These are phyloP conservation scores for Bullera alba DNA, from an alignment of 768 basidiomycete genomes.

Conservation along the genomic window DNA sequence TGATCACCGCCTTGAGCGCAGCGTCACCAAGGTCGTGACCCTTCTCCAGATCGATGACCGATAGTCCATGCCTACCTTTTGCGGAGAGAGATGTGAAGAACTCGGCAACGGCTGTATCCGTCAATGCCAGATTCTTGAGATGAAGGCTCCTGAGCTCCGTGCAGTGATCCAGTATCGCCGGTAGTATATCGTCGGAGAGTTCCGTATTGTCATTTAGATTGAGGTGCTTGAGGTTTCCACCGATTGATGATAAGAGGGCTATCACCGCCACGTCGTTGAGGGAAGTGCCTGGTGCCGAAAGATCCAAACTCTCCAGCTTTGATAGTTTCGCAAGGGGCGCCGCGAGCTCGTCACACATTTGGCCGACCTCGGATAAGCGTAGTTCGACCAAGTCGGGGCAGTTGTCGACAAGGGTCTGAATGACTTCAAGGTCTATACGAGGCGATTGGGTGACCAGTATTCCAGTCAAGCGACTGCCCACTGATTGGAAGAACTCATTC, in stretches of 20 bases:
- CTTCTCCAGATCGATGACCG: conserved; percentile 57
- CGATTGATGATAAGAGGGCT: conserved; percentile 55
- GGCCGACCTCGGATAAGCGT: conserved; percentile 69
- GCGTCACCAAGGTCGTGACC: conserved; percentile 54
- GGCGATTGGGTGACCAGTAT: conserved; percentile 81
- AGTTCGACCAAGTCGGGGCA: conserved; percentile 62
- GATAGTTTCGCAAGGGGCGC: conserved; percentile 52
- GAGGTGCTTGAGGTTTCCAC: conserved; percentile 56
- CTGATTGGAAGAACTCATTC: conserved; percentile 63
- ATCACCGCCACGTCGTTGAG: conserved; percentile 57
- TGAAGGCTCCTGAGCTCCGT: conserved; percentile 53
- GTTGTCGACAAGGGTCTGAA: conserved; percentile 54
- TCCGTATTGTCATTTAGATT: conserved; percentile 64
- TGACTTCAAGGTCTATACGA: conserved; percentile 68
- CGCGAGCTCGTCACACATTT: conserved; percentile 62
- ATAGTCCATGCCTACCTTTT: conserved; percentile 26
- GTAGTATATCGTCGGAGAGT: conserved; percentile 54
- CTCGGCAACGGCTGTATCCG: conserved; percentile 60
- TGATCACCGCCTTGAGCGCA: conserved; percentile 60
- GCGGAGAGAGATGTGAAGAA: conserved; percentile 62
- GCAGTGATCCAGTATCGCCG: conserved; percentile 55
- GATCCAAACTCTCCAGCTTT: conserved; percentile 58
- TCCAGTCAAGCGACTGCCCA: conserved; percentile 56
- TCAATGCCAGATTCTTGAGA: conserved; percentile 58
- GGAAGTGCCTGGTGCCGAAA: conserved; percentile 53